Evolutionary conservation across 345 rosid species (phyloP).

Genomic region (Firmiana major): DNA sequence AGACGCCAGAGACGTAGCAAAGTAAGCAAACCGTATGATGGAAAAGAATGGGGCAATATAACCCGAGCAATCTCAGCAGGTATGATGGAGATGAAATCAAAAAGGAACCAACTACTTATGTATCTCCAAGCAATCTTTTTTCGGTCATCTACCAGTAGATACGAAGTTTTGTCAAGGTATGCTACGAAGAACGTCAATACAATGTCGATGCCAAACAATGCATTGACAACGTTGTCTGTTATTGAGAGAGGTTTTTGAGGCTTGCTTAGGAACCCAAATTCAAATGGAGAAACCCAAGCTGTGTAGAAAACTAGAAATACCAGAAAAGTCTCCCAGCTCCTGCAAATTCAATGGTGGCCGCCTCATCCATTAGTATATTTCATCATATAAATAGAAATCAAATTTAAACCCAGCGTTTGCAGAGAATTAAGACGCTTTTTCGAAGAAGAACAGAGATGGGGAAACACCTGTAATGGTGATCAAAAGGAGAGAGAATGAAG

Average conservation of each 20-base stretch:
- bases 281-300: slow-evolving; percentile 91
- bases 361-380: not conserved
- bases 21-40: slow-evolving; percentile 58
- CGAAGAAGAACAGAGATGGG: not conserved
- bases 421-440: too few species aligned
- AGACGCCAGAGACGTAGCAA: slow-evolving; percentile 97
- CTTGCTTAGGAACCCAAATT: slow-evolving; percentile 55
- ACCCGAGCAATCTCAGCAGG: slow-evolving; percentile 56
- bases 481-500: slow-evolving; percentile 63
- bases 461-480: slow-evolving; percentile 58
- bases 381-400: not conserved
- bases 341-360: slow-evolving; percentile 20
- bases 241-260: slow-evolving; percentile 47
- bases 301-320: slow-evolving; percentile 77
- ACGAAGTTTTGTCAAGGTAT: slow-evolving; percentile 60
- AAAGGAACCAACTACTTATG: slow-evolving; percentile 43
- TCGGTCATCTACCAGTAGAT: slow-evolving; percentile 58
- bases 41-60: slow-evolving; percentile 40
- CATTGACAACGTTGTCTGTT: slow-evolving; percentile 61
- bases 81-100: slow-evolving; percentile 67
- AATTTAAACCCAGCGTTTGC: not conserved
- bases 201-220: slow-evolving; percentile 64
- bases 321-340: slow-evolving; percentile 67
- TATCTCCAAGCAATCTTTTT: slow-evolving; percentile 64
- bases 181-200: slow-evolving; percentile 78